Evolutionary conservation across 352 stramenopile genomes (phyloP), one percentile per base, ranked within the genome.

Genomic region (Phytophthora pini): DNA sequence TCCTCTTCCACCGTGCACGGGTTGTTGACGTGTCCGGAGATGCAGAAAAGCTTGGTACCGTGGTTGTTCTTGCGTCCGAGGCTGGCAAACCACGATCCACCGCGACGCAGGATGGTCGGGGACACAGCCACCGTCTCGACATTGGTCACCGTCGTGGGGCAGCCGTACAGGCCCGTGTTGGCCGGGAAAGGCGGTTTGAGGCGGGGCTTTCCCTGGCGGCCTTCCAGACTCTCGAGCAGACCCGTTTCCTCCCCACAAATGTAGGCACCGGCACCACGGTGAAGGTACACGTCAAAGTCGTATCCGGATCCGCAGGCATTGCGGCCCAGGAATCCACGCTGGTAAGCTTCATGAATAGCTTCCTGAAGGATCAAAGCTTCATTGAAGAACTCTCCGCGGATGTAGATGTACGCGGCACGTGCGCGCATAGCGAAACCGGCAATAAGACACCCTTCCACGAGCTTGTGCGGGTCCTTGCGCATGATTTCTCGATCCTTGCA

Each of bases 401-500:
- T 99, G 89, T 99, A 99, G 75, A 99, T 99, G 87, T 99, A 99
- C 27, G 97, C 97, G 29, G 98, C 98, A 56, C 98, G 87, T 6
- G 98, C 98, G 34, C 98, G 90, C 98, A 99, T 99, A 31, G 97
- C 98, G 74, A 98, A 99, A 17, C 98, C 98, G 0, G 98, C 96
- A 38, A 99, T 65, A 17, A 99, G 79, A 66, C 97, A 99, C 41
- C 98, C 98, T 70, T 99, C 98, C 15, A 99, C 89, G 43, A 99
- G 86, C 83, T 99, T 99, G 87, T 99, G 98, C 41, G 98, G 98
- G 76, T 99, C 98, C 79, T 99, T 99, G 56, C 98, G 93, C 97
- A 99, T 99, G 76, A 99, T 99, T 84, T 99, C 98, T 43, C 98
- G 94, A 79, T 99, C 98, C 84, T 99, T 99, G 88, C 98, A 99